Conservation (phyloP, 768 basidiomycete species). For the Kwoniella sp. region DNA sequence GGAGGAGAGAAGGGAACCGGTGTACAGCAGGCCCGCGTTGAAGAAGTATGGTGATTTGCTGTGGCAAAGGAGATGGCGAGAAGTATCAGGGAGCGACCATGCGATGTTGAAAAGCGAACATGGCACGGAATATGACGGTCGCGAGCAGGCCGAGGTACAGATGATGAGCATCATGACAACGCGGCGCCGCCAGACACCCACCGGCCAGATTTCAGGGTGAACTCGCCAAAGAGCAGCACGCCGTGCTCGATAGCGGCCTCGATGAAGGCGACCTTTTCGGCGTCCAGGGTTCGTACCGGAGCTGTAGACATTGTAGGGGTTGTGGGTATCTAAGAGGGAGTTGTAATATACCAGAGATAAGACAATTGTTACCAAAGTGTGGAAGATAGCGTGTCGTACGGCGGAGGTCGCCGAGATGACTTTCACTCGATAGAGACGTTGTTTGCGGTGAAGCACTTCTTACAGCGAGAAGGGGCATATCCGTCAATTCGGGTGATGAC, state of each 20-base stretch:
- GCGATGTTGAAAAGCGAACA: no score
- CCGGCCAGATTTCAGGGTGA: conserved; percentile 93
- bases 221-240: conserved; percentile 67
- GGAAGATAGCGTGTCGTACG: no score
- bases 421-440: no score
- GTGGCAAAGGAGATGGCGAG: conserved; percentile 6
- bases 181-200: conserved; percentile 54
- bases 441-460: no score
- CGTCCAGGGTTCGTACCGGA: conserved; percentile 27
- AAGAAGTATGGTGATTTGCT: conserved; percentile 95
- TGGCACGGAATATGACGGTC: no score
- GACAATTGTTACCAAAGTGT: no score
- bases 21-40: conserved; percentile 84
- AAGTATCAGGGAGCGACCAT: background rate
- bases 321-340: background rate
- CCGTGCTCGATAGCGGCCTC: conserved; percentile 47
- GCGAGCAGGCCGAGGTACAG: no score
- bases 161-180: no score
- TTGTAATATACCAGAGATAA: no score
- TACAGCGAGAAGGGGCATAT: no score
- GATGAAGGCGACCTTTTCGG: conserved; percentile 49
- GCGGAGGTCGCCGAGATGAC: no score
- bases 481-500: no score
- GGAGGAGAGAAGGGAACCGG: conserved; percentile 71
- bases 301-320: conserved; percentile 19